Conservation (phyloP, 257 asterid genomes). For the Buddleja alternifolia region DNA sequence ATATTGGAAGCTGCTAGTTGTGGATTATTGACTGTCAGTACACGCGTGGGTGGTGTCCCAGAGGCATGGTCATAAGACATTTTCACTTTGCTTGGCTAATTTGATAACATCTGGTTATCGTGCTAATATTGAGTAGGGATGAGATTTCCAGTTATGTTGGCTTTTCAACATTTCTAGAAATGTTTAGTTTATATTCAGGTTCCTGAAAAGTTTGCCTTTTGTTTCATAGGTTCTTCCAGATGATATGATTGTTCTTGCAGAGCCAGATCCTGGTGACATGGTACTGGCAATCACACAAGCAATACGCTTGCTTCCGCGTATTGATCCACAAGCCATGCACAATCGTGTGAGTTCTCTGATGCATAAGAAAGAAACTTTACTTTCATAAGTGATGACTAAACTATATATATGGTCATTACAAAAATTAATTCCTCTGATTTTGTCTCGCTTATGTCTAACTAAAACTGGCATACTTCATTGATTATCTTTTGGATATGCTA, state of each 20-base stretch:
- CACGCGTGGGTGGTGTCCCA: slow-evolving; percentile 99
- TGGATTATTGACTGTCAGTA: slow-evolving; percentile 96
- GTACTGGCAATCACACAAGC: slow-evolving; percentile 81
- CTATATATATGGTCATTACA: no score
- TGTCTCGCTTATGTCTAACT: neutral
- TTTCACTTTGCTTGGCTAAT: slow-evolving; percentile 35
- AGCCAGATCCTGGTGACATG: slow-evolving; percentile 94
- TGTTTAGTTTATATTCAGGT: slow-evolving; percentile 21
- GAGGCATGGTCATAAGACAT: slow-evolving; percentile 66
- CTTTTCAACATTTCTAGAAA: slow-evolving; percentile 19
- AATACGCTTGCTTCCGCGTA: slow-evolving; percentile 76
- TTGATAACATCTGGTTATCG: slow-evolving; percentile 25
- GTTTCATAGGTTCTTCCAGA: slow-evolving; percentile 82
- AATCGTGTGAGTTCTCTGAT: slow-evolving; percentile 59
- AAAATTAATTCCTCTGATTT: no score
- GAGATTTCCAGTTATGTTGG: slow-evolving; percentile 20
- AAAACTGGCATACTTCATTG: neutral
- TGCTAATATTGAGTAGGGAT: slow-evolving; percentile 31
- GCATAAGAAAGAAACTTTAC: slow-evolving; percentile 12
- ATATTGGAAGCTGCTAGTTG: slow-evolving; percentile 98
- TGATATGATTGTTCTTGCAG: slow-evolving; percentile 92
- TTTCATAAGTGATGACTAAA: neutral
- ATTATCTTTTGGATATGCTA: neutral
- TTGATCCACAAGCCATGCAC: slow-evolving; percentile 93
- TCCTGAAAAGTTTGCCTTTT: slow-evolving; percentile 28